Evolutionary conservation across 2,329 filamentous ascomycete species (phyloP), one percentile per base, ranked within the genome.

Genomic region (Cryoendolithus antarcticus): DNA sequence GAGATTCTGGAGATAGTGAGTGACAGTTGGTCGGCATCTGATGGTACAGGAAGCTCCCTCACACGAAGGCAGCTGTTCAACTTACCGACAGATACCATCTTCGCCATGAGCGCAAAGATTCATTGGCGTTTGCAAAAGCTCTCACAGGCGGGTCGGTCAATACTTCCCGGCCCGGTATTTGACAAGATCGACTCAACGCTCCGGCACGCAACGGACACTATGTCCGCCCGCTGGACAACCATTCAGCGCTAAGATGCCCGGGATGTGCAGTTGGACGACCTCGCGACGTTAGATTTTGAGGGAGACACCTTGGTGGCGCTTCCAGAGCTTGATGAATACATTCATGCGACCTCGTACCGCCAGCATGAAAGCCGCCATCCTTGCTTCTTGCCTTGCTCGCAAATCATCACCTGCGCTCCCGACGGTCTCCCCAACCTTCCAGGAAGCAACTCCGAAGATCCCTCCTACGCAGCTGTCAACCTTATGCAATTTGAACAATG

Each of bases 101-200:
- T 35, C 19, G 19, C 35, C 3, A 41, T 41, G 34, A 34, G 15
- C 11, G 39, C 39, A 2, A 41, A 41, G 12, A 24, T 41, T 12
- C 15, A 27, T 5, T 35, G 35, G 9, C 12, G 39, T 4, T 3
- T 41, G 2, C 35, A 38, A 31, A 41, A 41, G 39, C n/a, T 40
- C 2, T 9, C 8, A 9, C 4, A 0, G 80, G 83, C 37, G 76
- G 81, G n/a, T 69, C n/a, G n/a, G n/a, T n/a, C n/a, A n/a, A n/a
- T n/a, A n/a, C n/a, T n/a, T n/a, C n/a, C n/a, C n/a, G n/a, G n/a
- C n/a, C n/a, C n/a, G n/a, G n/a, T 80, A 0, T 66, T 64, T 9
- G 69, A 72, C 52, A 51, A 57, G 1, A 51, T 38, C 10, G 21
- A 43, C 4, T n/a, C 2, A 10, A 35, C 10, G 28, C 9, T 48